These are phyloP conservation scores for Sarcodon sp. DNA, from an alignment of 768 basidiomycete species.

Conservation along the genomic window DNA sequence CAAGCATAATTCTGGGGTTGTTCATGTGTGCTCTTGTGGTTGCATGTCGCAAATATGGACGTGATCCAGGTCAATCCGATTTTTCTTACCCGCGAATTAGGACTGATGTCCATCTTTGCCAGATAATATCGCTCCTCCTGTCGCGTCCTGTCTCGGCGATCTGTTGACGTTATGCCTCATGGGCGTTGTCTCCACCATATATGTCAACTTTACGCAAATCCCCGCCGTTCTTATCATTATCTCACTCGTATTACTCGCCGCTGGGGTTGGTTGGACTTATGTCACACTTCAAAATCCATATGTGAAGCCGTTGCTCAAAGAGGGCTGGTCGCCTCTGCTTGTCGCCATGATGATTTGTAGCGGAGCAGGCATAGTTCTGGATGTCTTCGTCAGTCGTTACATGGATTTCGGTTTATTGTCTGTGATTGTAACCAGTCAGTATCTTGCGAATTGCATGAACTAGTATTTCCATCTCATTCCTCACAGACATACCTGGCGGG, in stretches of 20 bases:
- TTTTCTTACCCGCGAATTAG: not conserved
- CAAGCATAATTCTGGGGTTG: conserved; percentile 70
- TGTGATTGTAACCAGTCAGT: conserved; percentile 74
- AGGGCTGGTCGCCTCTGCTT: conserved; percentile 87
- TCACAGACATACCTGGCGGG: conserved; percentile 71
- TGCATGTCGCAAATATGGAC: conserved; percentile 56
- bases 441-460: not conserved
- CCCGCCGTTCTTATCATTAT: conserved; percentile 42
- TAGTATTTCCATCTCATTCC: not conserved
- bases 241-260: conserved; percentile 33
- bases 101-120: not conserved
- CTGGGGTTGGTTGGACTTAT: conserved; percentile 34
- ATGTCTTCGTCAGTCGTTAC: conserved; percentile 78
- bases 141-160: conserved; percentile 89
- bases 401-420: conserved; percentile 82
- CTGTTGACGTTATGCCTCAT: conserved; percentile 81
- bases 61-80: conserved; percentile 63
- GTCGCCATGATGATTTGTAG: conserved; percentile 84
- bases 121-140: conserved; percentile 95
- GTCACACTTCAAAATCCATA: conserved; percentile 53
- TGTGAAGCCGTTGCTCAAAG: conserved; percentile 58
- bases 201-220: conserved; percentile 55
- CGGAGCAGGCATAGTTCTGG: conserved; percentile 84
- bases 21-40: conserved; percentile 88
- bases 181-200: conserved; percentile 56